Conservation (phyloP, 2,329 filamentous ascomycete species). For the Fonsecaea pugnacius region DNA sequence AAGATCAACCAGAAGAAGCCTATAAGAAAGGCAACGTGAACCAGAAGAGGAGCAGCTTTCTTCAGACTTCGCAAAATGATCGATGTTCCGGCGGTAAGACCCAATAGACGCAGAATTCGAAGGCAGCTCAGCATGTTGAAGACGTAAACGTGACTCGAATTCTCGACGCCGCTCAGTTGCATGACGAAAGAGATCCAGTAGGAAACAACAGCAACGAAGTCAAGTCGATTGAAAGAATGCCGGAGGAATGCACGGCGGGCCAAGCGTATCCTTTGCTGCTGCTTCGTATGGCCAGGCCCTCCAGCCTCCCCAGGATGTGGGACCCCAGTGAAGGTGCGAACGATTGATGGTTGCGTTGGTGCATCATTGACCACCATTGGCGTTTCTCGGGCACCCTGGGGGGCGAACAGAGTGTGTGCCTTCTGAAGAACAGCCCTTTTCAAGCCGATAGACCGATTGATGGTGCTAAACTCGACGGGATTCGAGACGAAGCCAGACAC, state of each 20-base stretch:
- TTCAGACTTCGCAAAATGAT: slow-evolving; percentile 95
- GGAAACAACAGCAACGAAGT: slow-evolving; percentile 91
- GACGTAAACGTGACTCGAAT: slow-evolving; percentile 74
- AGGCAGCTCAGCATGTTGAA: slow-evolving; percentile 97
- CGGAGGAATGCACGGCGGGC: slow-evolving; percentile 89
- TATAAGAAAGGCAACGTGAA: slow-evolving; percentile 92
- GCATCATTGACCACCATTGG: slow-evolving; percentile 46
- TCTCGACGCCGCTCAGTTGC: slow-evolving; percentile 70
- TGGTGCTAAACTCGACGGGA: slow-evolving; percentile 86
- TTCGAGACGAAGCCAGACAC: slow-evolving; percentile 95
- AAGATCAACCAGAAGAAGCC: slow-evolving; percentile 98
- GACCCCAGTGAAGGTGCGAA: slow-evolving; percentile 75
- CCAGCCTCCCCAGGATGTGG: slow-evolving; percentile 60
- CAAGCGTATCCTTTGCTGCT: slow-evolving; percentile 82
- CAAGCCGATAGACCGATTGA: slow-evolving; percentile 76
- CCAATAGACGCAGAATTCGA: slow-evolving; percentile 86
- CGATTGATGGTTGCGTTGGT: slow-evolving; percentile 65
- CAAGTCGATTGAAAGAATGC: slow-evolving; percentile 93
- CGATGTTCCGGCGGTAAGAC: slow-evolving; percentile 91
- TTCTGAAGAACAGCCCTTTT: slow-evolving; percentile 75
- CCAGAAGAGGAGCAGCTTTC: slow-evolving; percentile 86
- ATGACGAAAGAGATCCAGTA: slow-evolving; percentile 91
- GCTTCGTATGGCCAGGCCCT: slow-evolving; percentile 63
- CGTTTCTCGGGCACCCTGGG: slow-evolving; percentile 66
- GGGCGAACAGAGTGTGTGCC: slow-evolving; percentile 78